A percentile compares a stretch with the other conserved stretches of the same genome.
These are phyloP conservation scores for Panaeolus papilionaceus DNA, from an alignment of 768 basidiomycete genomes.

Conservation along the genomic window DNA sequence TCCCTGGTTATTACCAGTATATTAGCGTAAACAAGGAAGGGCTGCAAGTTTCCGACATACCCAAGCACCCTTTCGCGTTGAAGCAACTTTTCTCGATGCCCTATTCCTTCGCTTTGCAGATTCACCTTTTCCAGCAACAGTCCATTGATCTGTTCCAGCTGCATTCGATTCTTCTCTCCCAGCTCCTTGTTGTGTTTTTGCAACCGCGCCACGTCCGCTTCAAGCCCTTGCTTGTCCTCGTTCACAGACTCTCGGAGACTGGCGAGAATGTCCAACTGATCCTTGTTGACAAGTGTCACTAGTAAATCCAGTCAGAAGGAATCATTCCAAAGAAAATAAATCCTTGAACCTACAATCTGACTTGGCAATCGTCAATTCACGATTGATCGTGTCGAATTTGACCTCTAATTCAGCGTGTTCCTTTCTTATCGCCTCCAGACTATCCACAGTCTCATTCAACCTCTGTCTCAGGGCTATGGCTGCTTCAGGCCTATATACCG, in stretches of 20 bases:
- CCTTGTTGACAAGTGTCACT: slow-evolving; percentile 94
- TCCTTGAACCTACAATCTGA: slow-evolving; percentile 71
- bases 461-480: slow-evolving; percentile 88
- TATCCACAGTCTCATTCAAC: slow-evolving; percentile 86
- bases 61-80: slow-evolving; percentile 87
- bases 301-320: slow-evolving; percentile 17
- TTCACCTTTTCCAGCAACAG: slow-evolving; percentile 92
- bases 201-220: slow-evolving; percentile 68
- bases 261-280: slow-evolving; percentile 89
- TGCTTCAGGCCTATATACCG: slow-evolving; percentile 69
- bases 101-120: slow-evolving; percentile 89
- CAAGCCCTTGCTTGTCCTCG: slow-evolving; percentile 82
- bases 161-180: slow-evolving; percentile 86
- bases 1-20: slow-evolving; percentile 52
- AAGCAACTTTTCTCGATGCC: slow-evolving; percentile 85
- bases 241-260: slow-evolving; percentile 87
- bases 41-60: slow-evolving; percentile 42
- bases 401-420: slow-evolving; percentile 76
- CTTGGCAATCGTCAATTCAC: slow-evolving; percentile 82
- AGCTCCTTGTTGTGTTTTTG: slow-evolving; percentile 74
- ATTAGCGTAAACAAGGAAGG: not conserved
- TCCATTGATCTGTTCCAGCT: slow-evolving; percentile 85
- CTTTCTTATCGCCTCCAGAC: slow-evolving; percentile 74
- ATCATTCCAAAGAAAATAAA: not conserved
- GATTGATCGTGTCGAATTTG: slow-evolving; percentile 61